Conservation (phyloP, 139 green algal genomes). For the Closterium sp. region DNA sequence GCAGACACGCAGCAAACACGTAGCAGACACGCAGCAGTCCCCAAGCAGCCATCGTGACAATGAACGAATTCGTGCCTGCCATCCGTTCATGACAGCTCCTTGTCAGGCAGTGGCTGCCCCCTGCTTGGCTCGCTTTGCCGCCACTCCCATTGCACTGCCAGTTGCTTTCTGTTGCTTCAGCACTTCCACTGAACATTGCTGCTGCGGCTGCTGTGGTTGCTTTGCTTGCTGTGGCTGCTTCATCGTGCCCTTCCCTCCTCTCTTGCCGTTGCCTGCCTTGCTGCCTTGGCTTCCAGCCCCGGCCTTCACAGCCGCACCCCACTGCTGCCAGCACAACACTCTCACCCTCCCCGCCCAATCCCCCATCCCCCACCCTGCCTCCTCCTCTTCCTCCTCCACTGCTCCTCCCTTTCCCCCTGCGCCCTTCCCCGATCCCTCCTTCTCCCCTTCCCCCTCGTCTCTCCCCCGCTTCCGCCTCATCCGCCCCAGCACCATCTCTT, state of each 20-base stretch:
- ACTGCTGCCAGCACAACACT: background rate
- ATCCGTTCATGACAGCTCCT: no score
- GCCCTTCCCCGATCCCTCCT: background rate
- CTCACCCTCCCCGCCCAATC: background rate
- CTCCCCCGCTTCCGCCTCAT: background rate
- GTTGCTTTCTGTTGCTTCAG: background rate
- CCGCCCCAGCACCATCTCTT: background rate
- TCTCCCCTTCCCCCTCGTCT: background rate
- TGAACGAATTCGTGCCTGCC: no score
- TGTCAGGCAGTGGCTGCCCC: background rate
- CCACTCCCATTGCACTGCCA: background rate
- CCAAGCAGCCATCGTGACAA: no score
- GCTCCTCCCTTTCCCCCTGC: background rate
- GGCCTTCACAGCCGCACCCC: background rate
- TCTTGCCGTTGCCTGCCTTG: background rate
- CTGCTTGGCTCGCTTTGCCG: background rate
- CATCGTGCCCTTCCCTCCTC: background rate
- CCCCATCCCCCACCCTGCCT: background rate
- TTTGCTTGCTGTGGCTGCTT: background rate
- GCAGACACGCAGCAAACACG: no score
- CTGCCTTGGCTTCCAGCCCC: background rate
- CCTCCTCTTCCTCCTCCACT: background rate
- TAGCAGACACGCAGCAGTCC: no score
- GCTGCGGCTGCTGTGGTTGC: background rate
- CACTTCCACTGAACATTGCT: background rate